Percentiles rank a stretch among this genome's conserved stretches.
These are phyloP conservation scores for Hymenoscyphus fraxineus DNA, from an alignment of 2,329 filamentous ascomycete species.

Conservation along the genomic window DNA sequence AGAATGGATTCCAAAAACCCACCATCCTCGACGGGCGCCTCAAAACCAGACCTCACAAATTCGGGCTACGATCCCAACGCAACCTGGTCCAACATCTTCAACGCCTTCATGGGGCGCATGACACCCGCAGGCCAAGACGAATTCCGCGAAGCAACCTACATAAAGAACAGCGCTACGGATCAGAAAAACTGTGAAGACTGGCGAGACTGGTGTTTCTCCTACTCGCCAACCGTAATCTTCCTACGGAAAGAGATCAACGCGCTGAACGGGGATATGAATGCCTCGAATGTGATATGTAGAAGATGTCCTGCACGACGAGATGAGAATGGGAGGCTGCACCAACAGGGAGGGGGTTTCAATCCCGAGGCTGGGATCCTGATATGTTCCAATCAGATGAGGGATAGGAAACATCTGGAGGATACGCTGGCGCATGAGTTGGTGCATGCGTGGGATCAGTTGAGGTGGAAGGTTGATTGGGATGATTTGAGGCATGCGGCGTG, in stretches of 20 bases:
- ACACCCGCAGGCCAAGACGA: conserved; percentile 64
- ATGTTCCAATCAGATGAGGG: conserved; percentile 85
- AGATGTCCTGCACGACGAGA: conserved; percentile 64
- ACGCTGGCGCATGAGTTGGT: conserved; percentile 97
- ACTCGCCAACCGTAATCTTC: conserved; percentile 85
- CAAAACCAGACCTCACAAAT: conserved; percentile 38
- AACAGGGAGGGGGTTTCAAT: conserved; percentile 76
- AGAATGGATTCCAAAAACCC: conserved; percentile 11
- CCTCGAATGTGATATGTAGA: conserved; percentile 74
- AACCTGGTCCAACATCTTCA: conserved; percentile 80
- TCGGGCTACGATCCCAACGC: conserved; percentile 57
- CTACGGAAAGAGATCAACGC: conserved; percentile 75
- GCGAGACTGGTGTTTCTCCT: conserved; percentile 77
- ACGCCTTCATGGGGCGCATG: conserved; percentile 71
- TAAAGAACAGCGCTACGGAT: conserved; percentile 71
- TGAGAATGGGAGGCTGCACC: conserved; percentile 46
- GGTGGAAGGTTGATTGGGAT: conserved; percentile 85
- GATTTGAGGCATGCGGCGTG: conserved; percentile 87
- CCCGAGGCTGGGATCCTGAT: conserved; percentile 83
- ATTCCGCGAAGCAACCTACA: conserved; percentile 75
- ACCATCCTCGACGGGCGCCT: neutral
- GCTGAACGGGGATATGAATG: conserved; percentile 72
- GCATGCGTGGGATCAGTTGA: conserved; percentile 88
- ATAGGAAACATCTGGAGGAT: conserved; percentile 81
- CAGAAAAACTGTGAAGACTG: conserved; percentile 76